Evolutionary conservation across 148 eudicot genomes (phyloP).

Genomic region (Bassia scoparia): DNA sequence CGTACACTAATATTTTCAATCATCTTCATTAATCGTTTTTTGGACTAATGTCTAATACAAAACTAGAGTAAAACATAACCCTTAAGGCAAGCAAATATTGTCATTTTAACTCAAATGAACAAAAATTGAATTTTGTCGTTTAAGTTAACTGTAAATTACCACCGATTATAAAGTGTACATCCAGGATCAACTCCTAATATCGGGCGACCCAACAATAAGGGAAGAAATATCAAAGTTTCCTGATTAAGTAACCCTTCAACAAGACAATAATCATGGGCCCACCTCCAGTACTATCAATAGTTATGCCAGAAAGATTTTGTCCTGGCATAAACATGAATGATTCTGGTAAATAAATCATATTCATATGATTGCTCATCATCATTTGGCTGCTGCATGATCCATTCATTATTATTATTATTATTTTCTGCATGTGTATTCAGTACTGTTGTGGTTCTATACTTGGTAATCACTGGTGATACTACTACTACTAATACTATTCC

Average conservation of each 20-base stretch:
- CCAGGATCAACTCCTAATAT: neutral
- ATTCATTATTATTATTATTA: too few species aligned
- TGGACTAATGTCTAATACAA: too few species aligned
- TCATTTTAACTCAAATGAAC: too few species aligned
- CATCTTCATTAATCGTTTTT: too few species aligned
- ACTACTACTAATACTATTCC: neutral
- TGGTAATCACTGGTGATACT: neutral
- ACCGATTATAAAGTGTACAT: too few species aligned
- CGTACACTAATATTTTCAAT: too few species aligned
- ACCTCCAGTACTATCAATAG: neutral
- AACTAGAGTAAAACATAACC: too few species aligned
- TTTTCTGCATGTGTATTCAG: slow-evolving; percentile 4
- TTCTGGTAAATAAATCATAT: neutral
- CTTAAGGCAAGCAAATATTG: too few species aligned
- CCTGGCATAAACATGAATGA: slow-evolving; percentile 8
- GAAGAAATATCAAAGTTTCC: neutral
- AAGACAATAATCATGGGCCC: slow-evolving; percentile 9
- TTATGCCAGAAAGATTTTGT: neutral
- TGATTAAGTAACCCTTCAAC: slow-evolving; percentile 1
- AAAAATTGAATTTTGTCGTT: too few species aligned
- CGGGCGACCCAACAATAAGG: neutral
- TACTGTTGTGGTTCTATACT: neutral
- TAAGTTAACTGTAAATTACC: too few species aligned
- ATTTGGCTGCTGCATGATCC: slow-evolving; percentile 4
- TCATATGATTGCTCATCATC: slow-evolving; percentile 2